A percentile compares a stretch with the other conserved stretches of the same genome.
These are phyloP conservation scores for Cryphonectria radicalis DNA, from an alignment of 2,329 filamentous ascomycete species.

Conservation along the genomic window DNA sequence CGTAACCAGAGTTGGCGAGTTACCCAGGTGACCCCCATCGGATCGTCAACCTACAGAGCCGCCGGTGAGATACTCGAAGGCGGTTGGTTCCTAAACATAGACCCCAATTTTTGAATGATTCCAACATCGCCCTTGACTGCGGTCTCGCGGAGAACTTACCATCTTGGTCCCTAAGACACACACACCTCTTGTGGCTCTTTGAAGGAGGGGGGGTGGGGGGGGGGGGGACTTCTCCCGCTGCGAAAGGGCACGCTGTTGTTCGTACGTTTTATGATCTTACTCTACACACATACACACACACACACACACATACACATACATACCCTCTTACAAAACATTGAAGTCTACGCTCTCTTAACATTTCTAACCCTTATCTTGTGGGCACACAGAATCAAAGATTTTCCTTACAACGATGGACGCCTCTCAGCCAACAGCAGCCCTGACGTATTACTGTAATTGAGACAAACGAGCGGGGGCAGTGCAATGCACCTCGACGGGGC, in stretches of 20 bases:
- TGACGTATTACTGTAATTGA: background rate
- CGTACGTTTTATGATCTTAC: background rate
- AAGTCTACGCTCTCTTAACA: background rate
- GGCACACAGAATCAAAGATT: too few species aligned
- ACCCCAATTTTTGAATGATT: background rate
- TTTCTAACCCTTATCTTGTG: background rate
- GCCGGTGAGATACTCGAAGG: background rate
- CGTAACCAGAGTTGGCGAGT: background rate
- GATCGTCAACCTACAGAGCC: conserved; percentile 3
- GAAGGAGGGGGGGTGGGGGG: too few species aligned
- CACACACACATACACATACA: too few species aligned
- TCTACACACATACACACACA: background rate
- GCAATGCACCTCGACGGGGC: background rate
- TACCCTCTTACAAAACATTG: too few species aligned
- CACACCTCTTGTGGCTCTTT: background rate
- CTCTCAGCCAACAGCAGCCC: background rate
- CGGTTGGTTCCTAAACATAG: background rate
- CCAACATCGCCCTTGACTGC: conserved; percentile 1
- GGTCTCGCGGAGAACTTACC: background rate
- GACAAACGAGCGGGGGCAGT: background rate
- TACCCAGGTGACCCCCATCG: background rate
- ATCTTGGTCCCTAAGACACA: background rate
- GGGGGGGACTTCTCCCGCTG: too few species aligned
- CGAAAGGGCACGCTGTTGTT: background rate
- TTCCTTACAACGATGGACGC: background rate